Conservation (phyloP, 2,329 filamentous ascomycete species). For the Hymenoscyphus fraxineus region DNA sequence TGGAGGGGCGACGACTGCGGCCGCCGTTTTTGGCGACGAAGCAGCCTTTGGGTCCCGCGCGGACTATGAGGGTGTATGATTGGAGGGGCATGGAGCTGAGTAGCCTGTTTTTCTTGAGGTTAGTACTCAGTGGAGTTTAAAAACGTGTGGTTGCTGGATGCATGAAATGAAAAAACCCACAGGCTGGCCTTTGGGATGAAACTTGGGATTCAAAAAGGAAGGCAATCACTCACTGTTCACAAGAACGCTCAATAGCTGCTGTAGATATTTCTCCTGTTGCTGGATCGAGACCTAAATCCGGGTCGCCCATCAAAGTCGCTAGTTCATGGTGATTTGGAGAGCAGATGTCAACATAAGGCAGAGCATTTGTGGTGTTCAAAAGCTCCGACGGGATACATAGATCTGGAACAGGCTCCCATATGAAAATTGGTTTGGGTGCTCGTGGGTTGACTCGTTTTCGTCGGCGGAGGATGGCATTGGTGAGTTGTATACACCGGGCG, state of each 20-base stretch:
- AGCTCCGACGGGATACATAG: conserved; percentile 70
- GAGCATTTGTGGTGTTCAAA: conserved; percentile 59
- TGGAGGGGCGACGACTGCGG: conserved; percentile 19
- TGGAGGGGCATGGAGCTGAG: conserved; percentile 61
- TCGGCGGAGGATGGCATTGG: conserved; percentile 63
- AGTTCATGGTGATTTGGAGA: conserved; percentile 87
- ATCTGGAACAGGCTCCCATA: conserved; percentile 96
- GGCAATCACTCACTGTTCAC: conserved; percentile 44
- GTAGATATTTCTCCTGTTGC: conserved; percentile 45
- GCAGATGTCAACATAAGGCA: conserved; percentile 58
- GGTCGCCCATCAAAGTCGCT: conserved; percentile 71
- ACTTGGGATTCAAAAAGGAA: no score
- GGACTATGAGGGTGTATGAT: conserved; percentile 64
- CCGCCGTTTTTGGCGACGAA: conserved; percentile 48
- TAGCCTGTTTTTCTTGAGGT: conserved; percentile 34
- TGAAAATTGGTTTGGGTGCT: conserved; percentile 62
- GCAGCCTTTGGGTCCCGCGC: conserved; percentile 70
- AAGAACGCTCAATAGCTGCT: conserved; percentile 52
- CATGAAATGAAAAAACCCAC: background rate
- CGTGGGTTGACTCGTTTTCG: conserved; percentile 41
- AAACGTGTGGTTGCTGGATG: background rate
- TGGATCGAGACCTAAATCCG: conserved; percentile 38
- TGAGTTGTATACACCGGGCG: conserved; percentile 69
- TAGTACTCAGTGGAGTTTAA: background rate
- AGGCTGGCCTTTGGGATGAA: no score